These are phyloP conservation scores for Neofusicoccum parvum DNA, from an alignment of 2,329 filamentous ascomycete genomes.

Conservation along the genomic window DNA sequence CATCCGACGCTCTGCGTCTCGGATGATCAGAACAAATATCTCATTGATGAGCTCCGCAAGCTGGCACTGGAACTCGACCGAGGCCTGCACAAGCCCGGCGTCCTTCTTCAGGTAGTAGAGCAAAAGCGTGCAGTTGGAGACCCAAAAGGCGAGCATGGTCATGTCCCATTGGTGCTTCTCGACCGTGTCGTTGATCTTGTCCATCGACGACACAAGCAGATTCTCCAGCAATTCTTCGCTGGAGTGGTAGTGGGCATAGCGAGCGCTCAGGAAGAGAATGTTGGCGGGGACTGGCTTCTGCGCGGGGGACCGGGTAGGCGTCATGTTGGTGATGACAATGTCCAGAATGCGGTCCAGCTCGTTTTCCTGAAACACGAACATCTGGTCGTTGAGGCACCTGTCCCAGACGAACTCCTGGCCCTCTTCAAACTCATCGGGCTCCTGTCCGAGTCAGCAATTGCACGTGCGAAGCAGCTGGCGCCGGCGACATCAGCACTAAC, in stretches of 20 bases:
- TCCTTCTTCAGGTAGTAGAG: constrained; percentile 98
- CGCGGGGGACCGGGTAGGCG: constrained; percentile 89
- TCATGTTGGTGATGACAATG: constrained; percentile 98
- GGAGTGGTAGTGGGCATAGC: constrained; percentile 96
- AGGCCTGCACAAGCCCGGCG: constrained; percentile 74
- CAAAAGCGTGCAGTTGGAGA: constrained; percentile 94
- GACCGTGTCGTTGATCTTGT: constrained; percentile 96
- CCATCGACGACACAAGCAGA: constrained; percentile 82
- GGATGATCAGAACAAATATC: constrained; percentile 96
- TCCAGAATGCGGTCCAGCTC: constrained; percentile 90
- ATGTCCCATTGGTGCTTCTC: constrained; percentile 98
- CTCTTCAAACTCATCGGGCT: constrained; percentile 76
- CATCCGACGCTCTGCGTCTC: constrained; percentile 91
- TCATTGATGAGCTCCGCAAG: constrained; percentile 95
- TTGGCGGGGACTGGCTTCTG: constrained; percentile 98
- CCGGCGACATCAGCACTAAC: constrained; percentile 50
- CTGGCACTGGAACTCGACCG: constrained; percentile 86
- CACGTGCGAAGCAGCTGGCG: background rate
- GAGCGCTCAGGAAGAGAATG: constrained; percentile 90
- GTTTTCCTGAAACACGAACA: constrained; percentile 98
- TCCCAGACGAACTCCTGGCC: constrained; percentile 96
- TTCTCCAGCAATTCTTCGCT: constrained; percentile 80
- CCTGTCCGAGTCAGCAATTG: constrained; percentile 1
- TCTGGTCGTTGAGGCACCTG: constrained; percentile 91
- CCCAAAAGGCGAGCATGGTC: constrained; percentile 98